phyloP scores from a whole-genome alignment of 2,329 filamentous ascomycete species.

The Exophiala sp. region DNA sequence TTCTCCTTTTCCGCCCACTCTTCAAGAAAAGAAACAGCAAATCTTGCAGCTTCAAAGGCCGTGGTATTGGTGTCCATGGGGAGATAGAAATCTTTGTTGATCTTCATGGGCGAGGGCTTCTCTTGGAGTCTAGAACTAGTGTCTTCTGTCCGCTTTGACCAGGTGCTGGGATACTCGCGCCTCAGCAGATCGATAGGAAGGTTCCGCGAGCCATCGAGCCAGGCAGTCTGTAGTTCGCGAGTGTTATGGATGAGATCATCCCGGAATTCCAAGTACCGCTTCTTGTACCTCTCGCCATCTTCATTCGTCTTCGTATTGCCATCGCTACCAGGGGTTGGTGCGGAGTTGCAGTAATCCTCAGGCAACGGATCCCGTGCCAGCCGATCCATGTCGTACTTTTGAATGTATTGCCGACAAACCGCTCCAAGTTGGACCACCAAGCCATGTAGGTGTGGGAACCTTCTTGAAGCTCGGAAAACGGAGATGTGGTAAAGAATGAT shows the following conservation, averaged over 20 bases:
- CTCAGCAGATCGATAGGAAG: slow-evolving; percentile 39
- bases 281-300: slow-evolving; percentile 35
- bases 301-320: slow-evolving; percentile 33
- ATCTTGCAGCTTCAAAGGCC: slow-evolving; percentile 42
- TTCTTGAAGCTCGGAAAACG: slow-evolving; percentile 36
- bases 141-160: slow-evolving; percentile 38
- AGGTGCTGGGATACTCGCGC: slow-evolving; percentile 41
- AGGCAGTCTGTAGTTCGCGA: slow-evolving; percentile 39
- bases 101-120: slow-evolving; percentile 25
- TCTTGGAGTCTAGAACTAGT: slow-evolving; percentile 36
- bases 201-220: slow-evolving; percentile 39
- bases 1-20: slow-evolving; percentile 45
- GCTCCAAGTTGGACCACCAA: slow-evolving; percentile 44
- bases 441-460: slow-evolving; percentile 39
- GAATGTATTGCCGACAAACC: slow-evolving; percentile 43
- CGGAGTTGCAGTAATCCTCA: slow-evolving; percentile 35
- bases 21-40: slow-evolving; percentile 40
- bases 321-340: slow-evolving; percentile 42
- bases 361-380: slow-evolving; percentile 39
- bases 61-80: slow-evolving; percentile 41
- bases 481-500: slow-evolving; percentile 45
- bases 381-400: slow-evolving; percentile 41
- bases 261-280: slow-evolving; percentile 38
- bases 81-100: slow-evolving; percentile 36
- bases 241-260: slow-evolving; percentile 38